Conservation (phyloP, 208 protist genomes). For the Acanthamoeba sp. region DNA sequence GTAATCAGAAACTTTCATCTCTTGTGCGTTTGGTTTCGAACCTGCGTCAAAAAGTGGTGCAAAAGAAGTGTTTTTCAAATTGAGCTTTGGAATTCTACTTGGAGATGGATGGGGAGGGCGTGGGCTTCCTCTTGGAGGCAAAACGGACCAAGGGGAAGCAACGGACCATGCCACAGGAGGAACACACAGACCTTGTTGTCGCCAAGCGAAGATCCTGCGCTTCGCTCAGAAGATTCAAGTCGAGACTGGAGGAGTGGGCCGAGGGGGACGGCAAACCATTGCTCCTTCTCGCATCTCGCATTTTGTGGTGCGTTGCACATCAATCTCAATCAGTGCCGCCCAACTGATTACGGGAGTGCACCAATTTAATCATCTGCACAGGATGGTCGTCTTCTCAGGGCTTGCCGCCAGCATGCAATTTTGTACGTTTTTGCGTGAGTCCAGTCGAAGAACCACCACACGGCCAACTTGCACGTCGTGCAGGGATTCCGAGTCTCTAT, state of each 20-base stretch:
- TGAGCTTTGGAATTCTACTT: no score
- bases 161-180: background rate
- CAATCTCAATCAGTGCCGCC: background rate
- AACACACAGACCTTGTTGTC: background rate
- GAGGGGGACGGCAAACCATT: constrained; percentile 5
- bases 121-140: background rate
- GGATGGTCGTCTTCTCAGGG: constrained; percentile 18
- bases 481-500: constrained; percentile 47
- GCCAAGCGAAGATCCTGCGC: background rate
- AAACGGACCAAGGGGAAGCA: background rate
- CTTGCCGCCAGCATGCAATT: constrained; percentile 51
- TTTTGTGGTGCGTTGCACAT: background rate
- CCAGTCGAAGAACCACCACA: no score
- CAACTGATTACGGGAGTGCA: background rate
- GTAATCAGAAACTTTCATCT: no score
- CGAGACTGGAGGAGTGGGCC: background rate
- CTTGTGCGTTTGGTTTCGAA: background rate
- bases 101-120: background rate
- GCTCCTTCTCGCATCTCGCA: background rate
- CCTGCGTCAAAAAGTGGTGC: no score
- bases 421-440: no score
- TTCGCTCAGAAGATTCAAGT: background rate
- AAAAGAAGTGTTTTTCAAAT: no score
- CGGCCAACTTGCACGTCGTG: background rate
- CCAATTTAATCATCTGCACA: background rate